Percentiles rank a stretch among this genome's conserved stretches.
Evolutionary conservation across 768 basidiomycete species (phyloP).

Genomic region (Neoboletus subvelutipes): DNA sequence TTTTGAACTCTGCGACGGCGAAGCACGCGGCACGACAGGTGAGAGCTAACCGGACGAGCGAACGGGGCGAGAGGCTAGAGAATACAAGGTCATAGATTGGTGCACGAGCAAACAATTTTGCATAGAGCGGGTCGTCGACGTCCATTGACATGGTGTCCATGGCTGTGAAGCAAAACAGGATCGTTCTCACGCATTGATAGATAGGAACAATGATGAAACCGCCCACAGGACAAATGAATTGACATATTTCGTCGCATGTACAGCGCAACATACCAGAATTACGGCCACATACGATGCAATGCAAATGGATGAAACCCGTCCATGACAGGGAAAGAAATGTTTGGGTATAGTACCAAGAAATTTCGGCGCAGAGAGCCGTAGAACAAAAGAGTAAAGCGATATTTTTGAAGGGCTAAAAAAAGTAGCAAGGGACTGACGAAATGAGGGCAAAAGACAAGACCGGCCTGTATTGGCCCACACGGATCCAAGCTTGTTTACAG

Average conservation of each 20-base stretch:
- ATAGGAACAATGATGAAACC: not conserved
- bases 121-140: not conserved
- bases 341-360: conserved; percentile 28
- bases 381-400: conserved; percentile 9
- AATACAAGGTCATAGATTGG: conserved; percentile 26
- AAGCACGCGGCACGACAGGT: conserved; percentile 20
- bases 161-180: not conserved
- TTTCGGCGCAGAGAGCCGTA: not conserved
- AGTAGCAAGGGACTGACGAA: not conserved
- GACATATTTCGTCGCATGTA: conserved; percentile 22
- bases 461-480: conserved; percentile 25
- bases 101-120: conserved; percentile 11
- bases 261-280: conserved; percentile 26
- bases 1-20: conserved; percentile 22
- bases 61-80: conserved; percentile 21
- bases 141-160: conserved; percentile 1
- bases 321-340: conserved; percentile 1
- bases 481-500: conserved; percentile 8
- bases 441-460: conserved; percentile 24
- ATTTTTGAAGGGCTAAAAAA: not conserved
- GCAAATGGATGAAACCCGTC: conserved; percentile 7
- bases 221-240: conserved; percentile 17
- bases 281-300: conserved; percentile 25
- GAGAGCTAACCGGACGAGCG: conserved; percentile 23
- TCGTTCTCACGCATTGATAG: not conserved